These are phyloP conservation scores for Skeletonema grethae DNA, from an alignment of 108 stramenopile genomes.

Conservation along the genomic window DNA sequence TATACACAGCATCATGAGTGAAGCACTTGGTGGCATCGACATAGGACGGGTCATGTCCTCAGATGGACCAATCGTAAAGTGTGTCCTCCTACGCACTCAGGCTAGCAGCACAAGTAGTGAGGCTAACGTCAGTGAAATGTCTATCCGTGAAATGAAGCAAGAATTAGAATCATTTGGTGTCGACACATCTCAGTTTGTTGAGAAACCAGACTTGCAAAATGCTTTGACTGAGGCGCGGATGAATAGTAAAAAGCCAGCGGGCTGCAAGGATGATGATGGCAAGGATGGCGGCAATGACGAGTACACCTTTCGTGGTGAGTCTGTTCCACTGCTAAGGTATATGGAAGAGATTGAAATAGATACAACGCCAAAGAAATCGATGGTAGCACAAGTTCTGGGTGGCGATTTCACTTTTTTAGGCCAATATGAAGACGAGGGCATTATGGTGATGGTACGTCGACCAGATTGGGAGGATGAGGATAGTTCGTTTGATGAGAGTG, in stretches of 20 bases:
- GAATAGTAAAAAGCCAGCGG: background rate
- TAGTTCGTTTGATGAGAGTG: conserved; percentile 25
- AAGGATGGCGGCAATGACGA: conserved; percentile 12
- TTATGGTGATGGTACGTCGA: conserved; percentile 74
- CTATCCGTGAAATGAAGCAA: conserved; percentile 26
- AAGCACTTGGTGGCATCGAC: conserved; percentile 47
- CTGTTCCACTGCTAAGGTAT: conserved; percentile 41
- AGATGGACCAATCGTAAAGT: conserved; percentile 77
- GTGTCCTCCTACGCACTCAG: conserved; percentile 63
- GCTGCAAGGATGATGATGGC: background rate
- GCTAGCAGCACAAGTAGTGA: conserved; percentile 14
- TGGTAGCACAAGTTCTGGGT: conserved; percentile 62
- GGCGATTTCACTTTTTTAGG: conserved; percentile 86
- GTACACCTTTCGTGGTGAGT: conserved; percentile 1
- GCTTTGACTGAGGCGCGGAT: conserved; percentile 21
- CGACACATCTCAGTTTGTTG: conserved; percentile 20
- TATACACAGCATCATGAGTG: no score
- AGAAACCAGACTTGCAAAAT: conserved; percentile 21
- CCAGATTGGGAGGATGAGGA: conserved; percentile 31
- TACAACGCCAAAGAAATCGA: conserved; percentile 79
- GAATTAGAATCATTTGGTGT: conserved; percentile 23
- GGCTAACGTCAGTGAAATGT: conserved; percentile 3
- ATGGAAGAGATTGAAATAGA: conserved; percentile 76
- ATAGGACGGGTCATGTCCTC: conserved; percentile 68
- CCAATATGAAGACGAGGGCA: conserved; percentile 86